Percentiles rank a stretch among this genome's conserved stretches.
These are phyloP conservation scores for Penicillium subrubescens DNA, from an alignment of 495 filamentous ascomycete species.

Conservation along the genomic window DNA sequence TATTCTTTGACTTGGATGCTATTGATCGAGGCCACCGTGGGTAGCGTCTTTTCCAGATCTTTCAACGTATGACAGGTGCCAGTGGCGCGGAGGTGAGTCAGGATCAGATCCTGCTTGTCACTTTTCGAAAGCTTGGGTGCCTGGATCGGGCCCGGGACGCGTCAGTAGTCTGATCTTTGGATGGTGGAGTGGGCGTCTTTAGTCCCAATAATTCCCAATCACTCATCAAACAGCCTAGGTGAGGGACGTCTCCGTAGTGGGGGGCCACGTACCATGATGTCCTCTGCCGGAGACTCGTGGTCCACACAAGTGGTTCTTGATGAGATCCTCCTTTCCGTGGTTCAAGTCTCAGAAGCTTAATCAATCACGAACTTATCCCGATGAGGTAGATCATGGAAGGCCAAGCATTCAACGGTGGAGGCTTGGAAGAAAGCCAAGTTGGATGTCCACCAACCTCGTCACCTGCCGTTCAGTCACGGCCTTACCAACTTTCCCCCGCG, in stretches of 20 bases:
- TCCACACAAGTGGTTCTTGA: conserved; percentile 2
- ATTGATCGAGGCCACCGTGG: conserved; percentile 66
- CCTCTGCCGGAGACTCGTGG: conserved; percentile 1
- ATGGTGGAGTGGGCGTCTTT: neutral
- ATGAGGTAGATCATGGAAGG: conserved; percentile 5
- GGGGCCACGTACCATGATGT: conserved; percentile 31
- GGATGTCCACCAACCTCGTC: neutral
- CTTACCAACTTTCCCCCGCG: neutral
- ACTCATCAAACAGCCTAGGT: neutral
- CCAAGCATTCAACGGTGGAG: conserved; percentile 16
- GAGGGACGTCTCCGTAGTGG: neutral
- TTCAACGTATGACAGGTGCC: conserved; percentile 70
- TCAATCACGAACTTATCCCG: conserved; percentile 7
- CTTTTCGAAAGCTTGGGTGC: conserved; percentile 64
- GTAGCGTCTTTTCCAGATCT: conserved; percentile 72
- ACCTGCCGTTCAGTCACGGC: neutral
- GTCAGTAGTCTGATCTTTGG: conserved; percentile 16
- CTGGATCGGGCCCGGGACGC: conserved; percentile 34
- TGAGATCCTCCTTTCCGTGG: neutral
- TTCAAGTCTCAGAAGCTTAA: conserved; percentile 15
- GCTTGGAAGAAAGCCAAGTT: conserved; percentile 5
- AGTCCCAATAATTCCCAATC: neutral
- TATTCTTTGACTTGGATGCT: conserved; percentile 72
- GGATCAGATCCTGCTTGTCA: conserved; percentile 63
- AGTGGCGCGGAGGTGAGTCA: conserved; percentile 64